These are phyloP conservation scores for Capsella bursapastoris DNA, from an alignment of 345 rosid species.

Conservation along the genomic window DNA sequence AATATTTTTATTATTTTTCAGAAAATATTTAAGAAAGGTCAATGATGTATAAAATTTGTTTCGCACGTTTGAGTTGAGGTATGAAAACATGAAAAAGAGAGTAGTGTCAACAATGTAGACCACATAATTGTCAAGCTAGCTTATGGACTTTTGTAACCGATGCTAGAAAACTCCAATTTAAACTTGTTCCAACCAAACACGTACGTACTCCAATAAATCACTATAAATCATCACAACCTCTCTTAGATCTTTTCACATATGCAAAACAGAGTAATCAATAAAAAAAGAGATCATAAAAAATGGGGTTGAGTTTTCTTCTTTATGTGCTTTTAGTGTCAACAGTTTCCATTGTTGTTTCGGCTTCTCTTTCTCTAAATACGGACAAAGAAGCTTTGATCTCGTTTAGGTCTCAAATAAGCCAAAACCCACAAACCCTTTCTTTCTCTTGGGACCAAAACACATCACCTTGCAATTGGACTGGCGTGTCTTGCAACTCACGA, in stretches of 20 bases:
- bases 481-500: slow-evolving; percentile 49
- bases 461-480: slow-evolving; percentile 57
- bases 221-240: slow-evolving; percentile 26
- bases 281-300: slow-evolving; percentile 7
- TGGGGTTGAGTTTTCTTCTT: slow-evolving; percentile 29
- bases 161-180: background rate
- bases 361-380: slow-evolving; percentile 39
- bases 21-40: background rate
- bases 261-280: background rate
- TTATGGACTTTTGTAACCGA: slow-evolving; percentile 14
- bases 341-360: slow-evolving; percentile 30
- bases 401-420: slow-evolving; percentile 50
- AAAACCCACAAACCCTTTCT: slow-evolving; percentile 26
- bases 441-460: slow-evolving; percentile 51
- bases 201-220: slow-evolving; percentile 19
- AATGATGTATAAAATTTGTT: too few relatives aligned
- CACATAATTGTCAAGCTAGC: background rate
- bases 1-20: too few relatives aligned
- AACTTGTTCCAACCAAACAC: slow-evolving; percentile 2
- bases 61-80: background rate
- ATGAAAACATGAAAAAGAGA: background rate
- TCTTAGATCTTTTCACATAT: slow-evolving; percentile 4
- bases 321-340: slow-evolving; percentile 10
- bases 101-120: too few relatives aligned
- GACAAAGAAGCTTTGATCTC: slow-evolving; percentile 53